Base-by-base conservation (phyloP, 495 filamentous ascomycete genomes). In the Polyplosphaeria fusca region DNA sequence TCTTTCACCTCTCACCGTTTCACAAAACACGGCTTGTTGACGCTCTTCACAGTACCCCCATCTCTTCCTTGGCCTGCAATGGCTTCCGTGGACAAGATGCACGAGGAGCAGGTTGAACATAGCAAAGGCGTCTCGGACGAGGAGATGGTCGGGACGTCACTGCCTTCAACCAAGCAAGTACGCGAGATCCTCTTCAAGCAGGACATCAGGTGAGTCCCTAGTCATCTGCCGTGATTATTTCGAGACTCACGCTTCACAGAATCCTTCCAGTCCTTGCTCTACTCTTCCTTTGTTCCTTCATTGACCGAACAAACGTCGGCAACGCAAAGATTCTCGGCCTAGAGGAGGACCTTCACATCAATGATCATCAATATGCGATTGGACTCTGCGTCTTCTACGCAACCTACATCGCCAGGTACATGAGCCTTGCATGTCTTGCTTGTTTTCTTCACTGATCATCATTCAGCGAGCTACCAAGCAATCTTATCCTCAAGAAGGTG, bases 311-410 rank as follows among this genome's bases (percentile, higher is more conserved):
- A 7, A 63, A 63, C 37, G 60, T 63, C 13, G 60, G 60, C 4
- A 63, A 63, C 27, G 60, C 60, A 16, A 64, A 64, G 35, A 64
- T 64, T 40, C 28, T 64, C 4, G 60, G 60, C 9, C 55, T 63
- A 0, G 27, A 58, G 39, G 32, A 39, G 4, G 54, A 58, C 25
- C 27, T 52, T 20, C 32, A 46, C 26, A 47, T 63, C 18, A 56
- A 39, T 20, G 56, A 64, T 39, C 61, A 60, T 24, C 50, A 59
- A 35, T 64, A 64, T 48, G 47, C 48, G 5, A 51, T 52, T 25
- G 61, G 56, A n/a, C 39, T 64, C 27, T 73, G 76, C 18, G 76
- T 79, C 18, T 82, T 79, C 61, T 82, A 81, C 60, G 77, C 76
- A 4, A 77, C 77, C 0, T 82, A 82, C 67, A 78, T 80, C 47